A percentile compares a stretch with the other conserved stretches of the same genome.
These are phyloP conservation scores for Aspergillus jensenii DNA, from an alignment of 2,329 filamentous ascomycete species.

Conservation along the genomic window DNA sequence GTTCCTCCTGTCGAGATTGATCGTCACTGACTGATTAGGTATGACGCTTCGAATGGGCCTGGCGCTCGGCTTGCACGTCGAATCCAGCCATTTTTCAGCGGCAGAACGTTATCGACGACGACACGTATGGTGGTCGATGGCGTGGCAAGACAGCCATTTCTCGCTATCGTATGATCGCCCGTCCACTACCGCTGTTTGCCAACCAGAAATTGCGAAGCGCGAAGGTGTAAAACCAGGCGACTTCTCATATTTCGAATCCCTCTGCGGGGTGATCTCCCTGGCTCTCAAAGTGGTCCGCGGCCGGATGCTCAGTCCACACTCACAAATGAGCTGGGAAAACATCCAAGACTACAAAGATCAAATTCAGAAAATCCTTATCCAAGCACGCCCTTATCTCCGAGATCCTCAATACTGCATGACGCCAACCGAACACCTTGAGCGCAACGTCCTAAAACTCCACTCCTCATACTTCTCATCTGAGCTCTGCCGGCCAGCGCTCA, in stretches of 20 bases:
- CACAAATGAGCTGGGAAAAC: slow-evolving; percentile 53
- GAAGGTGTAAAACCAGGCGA: slow-evolving; percentile 49
- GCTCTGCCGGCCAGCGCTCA: slow-evolving; percentile 61
- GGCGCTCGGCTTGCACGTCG: slow-evolving; percentile 60
- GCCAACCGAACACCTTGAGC: slow-evolving; percentile 55
- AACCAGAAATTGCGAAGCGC: slow-evolving; percentile 51
- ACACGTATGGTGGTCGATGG: slow-evolving; percentile 58
- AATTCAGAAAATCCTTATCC: slow-evolving; percentile 58
- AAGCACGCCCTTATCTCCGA: slow-evolving; percentile 58
- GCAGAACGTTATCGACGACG: slow-evolving; percentile 47
- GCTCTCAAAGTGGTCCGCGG: slow-evolving; percentile 60
- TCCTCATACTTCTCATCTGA: slow-evolving; percentile 63
- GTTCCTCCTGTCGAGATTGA: slow-evolving; percentile 12
- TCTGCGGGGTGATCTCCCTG: slow-evolving; percentile 56
- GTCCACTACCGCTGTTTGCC: slow-evolving; percentile 55
- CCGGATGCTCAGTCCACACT: slow-evolving; percentile 54
- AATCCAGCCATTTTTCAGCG: slow-evolving; percentile 55
- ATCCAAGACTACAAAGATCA: slow-evolving; percentile 59
- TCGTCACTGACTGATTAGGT: slow-evolving; percentile 32
- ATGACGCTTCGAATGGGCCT: slow-evolving; percentile 62
- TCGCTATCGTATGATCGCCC: slow-evolving; percentile 63
- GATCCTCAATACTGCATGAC: slow-evolving; percentile 47
- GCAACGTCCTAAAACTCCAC: slow-evolving; percentile 61
- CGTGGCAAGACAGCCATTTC: slow-evolving; percentile 65
- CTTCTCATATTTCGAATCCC: slow-evolving; percentile 57